Percentiles rank a stretch among this genome's conserved stretches.
Evolutionary conservation across 176 grass and related monocot species (phyloP).

Genomic region (Carex littledalei): DNA sequence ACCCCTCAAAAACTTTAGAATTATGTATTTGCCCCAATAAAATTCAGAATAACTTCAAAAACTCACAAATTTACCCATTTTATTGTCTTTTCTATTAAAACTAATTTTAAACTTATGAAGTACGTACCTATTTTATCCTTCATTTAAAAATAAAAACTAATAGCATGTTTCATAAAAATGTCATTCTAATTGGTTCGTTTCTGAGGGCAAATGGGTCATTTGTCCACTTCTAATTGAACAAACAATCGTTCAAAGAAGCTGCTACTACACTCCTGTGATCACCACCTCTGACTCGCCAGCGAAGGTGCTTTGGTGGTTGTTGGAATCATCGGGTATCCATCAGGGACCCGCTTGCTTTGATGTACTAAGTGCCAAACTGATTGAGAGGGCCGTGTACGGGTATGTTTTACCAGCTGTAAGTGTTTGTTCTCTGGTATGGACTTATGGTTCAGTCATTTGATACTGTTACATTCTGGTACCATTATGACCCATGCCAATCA

Average conservation of each 20-base stretch:
- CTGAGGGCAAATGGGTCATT: too few species aligned
- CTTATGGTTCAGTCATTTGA: neutral
- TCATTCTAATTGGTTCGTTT: too few species aligned
- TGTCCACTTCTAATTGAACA: neutral
- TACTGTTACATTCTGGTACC: neutral
- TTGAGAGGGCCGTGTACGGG: conserved; percentile 55
- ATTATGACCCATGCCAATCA: neutral
- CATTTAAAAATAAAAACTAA: too few species aligned
- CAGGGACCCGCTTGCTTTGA: conserved; percentile 90
- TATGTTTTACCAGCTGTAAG: conserved; percentile 80
- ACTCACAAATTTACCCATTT: too few species aligned
- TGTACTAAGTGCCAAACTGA: conserved; percentile 64
- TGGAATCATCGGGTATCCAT: conserved; percentile 45
- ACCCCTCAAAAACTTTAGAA: too few species aligned
- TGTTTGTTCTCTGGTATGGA: conserved; percentile 7
- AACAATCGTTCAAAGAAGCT: conserved; percentile 20
- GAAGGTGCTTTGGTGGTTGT: conserved; percentile 38
- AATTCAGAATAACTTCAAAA: too few species aligned
- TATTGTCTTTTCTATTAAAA: too few species aligned
- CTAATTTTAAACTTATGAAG: too few species aligned
- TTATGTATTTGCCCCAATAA: too few species aligned
- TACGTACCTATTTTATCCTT: too few species aligned
- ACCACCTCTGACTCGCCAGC: conserved; percentile 17
- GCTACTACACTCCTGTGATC: conserved; percentile 15
- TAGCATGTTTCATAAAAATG: too few species aligned